Base-by-base conservation (phyloP, 805 yeast species). In the Grigorovia yakushimaensis region DNA sequence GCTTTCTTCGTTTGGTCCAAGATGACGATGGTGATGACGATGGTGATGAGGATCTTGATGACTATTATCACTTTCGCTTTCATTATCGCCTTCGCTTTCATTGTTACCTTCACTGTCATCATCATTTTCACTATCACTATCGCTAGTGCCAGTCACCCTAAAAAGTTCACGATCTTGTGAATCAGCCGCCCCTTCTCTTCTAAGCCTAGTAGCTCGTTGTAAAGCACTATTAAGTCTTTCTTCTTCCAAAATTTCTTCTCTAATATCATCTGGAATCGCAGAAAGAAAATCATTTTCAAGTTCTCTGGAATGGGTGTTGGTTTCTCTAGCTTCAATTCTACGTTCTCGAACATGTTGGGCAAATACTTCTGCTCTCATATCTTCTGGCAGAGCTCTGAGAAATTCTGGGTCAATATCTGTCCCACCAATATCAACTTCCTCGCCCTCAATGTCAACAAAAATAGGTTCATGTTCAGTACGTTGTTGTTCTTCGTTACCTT, bases 361-460 rank as follows among this genome's bases (percentile, higher is more conserved):
- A 59, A 86, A 81, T 0, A 88, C 97, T 58, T 89, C 96, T 52
- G 88, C 95, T 44, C 96, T 72, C 85, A 89, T 84, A 46, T 86
- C 93, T 41, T 87, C 95, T 0, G 97, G 97, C 36, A 89, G 72
- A 0, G 96, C 96, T 56, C 82, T 84, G 50, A 89, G 71, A 61
- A 88, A 89, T 54, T 85, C 91, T 0, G 95, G 95, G 65, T 89
- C 97, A 49, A 89, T 87, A 47, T 86, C 96, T 2, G 95, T 81
- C 0, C 93, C 95, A 39, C 89, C 77, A 36, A 89, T 84, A 59
- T 89, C 94, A 35, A 89, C 88, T 44, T 81, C 80, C 23, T 82
- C 66, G 21, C 84, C 94, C 36, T 88, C 88, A 53, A 89, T 82
- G 11, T 71, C 71, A 3, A 89, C 88, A 69, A 73, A 75, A 0